phyloP scores from a whole-genome alignment of 257 asterid genomes.

The Scutellaria baicalensis region DNA sequence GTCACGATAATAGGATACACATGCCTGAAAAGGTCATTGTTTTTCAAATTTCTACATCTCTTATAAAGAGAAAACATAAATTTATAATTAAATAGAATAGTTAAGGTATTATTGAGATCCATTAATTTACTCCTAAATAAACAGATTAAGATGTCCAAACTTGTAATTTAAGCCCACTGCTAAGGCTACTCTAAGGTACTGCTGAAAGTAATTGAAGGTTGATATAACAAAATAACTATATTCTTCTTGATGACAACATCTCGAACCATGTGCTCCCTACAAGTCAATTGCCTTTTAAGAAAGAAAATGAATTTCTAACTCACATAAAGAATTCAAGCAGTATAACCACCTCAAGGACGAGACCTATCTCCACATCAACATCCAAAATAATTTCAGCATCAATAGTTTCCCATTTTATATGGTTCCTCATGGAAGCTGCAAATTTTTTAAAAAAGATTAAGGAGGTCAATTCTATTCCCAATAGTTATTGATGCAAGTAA shows the following conservation, averaged over 20 bases:
- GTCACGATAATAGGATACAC: not conserved
- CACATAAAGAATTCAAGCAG: conserved; percentile 5
- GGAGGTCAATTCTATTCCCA: not conserved
- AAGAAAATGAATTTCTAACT: not conserved
- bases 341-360: conserved; percentile 31
- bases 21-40: not conserved
- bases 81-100: too few relatives aligned
- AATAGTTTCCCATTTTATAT: conserved; percentile 59
- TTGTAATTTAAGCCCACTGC: not conserved
- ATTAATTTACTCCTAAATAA: too few relatives aligned
- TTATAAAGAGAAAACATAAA: too few relatives aligned
- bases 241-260: not conserved
- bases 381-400: conserved; percentile 46
- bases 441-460: not conserved
- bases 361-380: conserved; percentile 46
- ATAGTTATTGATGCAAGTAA: not conserved
- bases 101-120: too few relatives aligned
- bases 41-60: not conserved
- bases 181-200: not conserved
- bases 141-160: too few relatives aligned
- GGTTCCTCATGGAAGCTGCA: conserved; percentile 81
- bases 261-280: not conserved
- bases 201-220: not conserved
- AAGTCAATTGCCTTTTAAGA: not conserved
- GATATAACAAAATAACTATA: not conserved